These are phyloP conservation scores for Mallotus japonicus DNA, from an alignment of 441 rosid species.

Conservation along the genomic window DNA sequence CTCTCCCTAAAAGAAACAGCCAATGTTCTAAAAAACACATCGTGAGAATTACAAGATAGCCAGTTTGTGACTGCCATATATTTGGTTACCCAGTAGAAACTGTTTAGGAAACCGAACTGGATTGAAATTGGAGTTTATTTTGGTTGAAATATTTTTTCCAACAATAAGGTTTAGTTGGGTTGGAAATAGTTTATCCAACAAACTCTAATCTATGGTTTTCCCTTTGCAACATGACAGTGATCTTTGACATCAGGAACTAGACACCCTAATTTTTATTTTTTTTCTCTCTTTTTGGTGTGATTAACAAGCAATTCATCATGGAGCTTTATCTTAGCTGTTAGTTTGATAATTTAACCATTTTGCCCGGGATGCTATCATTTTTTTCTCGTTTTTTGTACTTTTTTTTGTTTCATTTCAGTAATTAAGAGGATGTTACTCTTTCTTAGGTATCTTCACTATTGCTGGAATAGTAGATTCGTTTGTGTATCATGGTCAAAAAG, in stretches of 20 bases:
- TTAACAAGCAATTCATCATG: background rate
- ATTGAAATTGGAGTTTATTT: background rate
- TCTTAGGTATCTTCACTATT: slow-evolving; percentile 79
- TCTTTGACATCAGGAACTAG: background rate
- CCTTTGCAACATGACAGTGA: background rate
- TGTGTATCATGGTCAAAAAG: slow-evolving; percentile 83
- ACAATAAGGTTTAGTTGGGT: background rate
- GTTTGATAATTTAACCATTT: background rate
- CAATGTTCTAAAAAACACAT: no score
- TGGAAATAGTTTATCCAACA: background rate
- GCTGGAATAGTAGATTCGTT: slow-evolving; percentile 90
- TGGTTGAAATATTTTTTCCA: background rate
- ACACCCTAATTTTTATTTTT: background rate
- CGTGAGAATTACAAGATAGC: no score
- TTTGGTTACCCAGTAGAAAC: no score
- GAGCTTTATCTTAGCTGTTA: background rate
- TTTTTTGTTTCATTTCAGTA: background rate
- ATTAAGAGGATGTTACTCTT: background rate
- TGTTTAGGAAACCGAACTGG: background rate
- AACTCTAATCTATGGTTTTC: background rate
- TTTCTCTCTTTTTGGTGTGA: background rate
- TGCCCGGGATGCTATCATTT: background rate
- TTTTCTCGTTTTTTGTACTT: background rate
- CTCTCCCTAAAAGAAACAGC: no score
- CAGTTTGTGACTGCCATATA: no score